phyloP scores from a whole-genome alignment of 805 yeast genomes.

The Hagleromyces aurorensis region DNA sequence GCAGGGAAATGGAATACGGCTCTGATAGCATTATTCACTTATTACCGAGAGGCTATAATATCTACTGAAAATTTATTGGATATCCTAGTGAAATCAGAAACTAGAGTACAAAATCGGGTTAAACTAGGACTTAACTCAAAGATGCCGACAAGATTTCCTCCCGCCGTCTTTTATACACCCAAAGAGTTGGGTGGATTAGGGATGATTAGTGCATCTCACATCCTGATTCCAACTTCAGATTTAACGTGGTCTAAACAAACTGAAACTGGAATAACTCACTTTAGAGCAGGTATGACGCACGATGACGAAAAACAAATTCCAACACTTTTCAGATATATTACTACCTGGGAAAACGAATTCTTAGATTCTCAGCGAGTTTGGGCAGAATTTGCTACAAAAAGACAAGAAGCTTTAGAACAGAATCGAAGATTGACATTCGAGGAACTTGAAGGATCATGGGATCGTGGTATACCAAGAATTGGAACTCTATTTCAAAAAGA shows the following conservation, averaged over 20 bases:
- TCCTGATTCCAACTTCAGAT: conserved; percentile 89
- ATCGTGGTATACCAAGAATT: conserved; percentile 92
- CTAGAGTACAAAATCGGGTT: conserved; percentile 87
- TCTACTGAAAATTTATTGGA: conserved; percentile 74
- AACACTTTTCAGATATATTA: conserved; percentile 83
- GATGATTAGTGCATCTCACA: conserved; percentile 95
- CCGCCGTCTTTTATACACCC: conserved; percentile 96
- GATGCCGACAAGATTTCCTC: conserved; percentile 98
- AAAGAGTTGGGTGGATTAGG: conserved; percentile 97
- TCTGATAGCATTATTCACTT: conserved; percentile 73
- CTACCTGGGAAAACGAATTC: conserved; percentile 96
- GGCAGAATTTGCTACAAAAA: conserved; percentile 91
- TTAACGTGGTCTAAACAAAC: conserved; percentile 87
- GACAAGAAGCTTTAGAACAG: conserved; percentile 79
- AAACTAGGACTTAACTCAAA: conserved; percentile 93
- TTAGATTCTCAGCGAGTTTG: conserved; percentile 92
- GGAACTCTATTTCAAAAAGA: conserved; percentile 93
- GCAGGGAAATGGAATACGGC: conserved; percentile 97
- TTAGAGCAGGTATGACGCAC: conserved; percentile 86
- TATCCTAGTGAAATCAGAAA: conserved; percentile 80
- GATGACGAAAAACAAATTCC: conserved; percentile 79
- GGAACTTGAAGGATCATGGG: conserved; percentile 93
- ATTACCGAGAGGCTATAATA: conserved; percentile 88
- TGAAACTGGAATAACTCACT: conserved; percentile 89
- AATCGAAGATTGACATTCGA: conserved; percentile 84